Evolutionary conservation across 2,329 filamentous ascomycete genomes (phyloP).

Genomic region (Aspergillus flavus): DNA sequence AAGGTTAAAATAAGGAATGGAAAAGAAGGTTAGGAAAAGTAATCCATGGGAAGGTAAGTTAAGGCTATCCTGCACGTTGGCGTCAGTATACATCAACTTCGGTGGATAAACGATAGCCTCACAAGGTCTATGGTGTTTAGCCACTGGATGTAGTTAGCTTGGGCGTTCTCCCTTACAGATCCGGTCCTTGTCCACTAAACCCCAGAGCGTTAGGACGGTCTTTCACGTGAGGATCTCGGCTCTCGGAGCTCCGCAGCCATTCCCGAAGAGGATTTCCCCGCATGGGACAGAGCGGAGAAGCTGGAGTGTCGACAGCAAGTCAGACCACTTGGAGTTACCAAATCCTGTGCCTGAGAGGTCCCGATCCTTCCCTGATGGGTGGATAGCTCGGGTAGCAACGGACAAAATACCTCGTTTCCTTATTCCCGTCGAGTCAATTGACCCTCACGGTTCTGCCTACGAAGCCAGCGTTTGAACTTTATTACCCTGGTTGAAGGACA

Average conservation of each 20-base stretch:
- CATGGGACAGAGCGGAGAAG: constrained; percentile 19
- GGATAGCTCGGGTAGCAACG: constrained; percentile 4
- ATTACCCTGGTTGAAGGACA: not conserved
- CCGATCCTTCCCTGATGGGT: not conserved
- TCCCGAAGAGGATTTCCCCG: constrained; percentile 20
- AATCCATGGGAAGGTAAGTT: not conserved
- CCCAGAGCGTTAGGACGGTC: not conserved
- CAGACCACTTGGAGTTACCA: not conserved
- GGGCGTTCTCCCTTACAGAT: not conserved
- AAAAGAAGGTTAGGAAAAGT: not conserved
- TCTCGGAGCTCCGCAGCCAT: constrained; percentile 16
- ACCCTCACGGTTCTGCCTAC: constrained; percentile 1
- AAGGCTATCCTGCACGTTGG: not conserved
- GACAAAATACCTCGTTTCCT: constrained; percentile 3
- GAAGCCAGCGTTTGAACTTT: constrained; percentile 1
- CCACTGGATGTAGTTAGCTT: no score
- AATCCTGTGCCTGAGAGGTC: not conserved
- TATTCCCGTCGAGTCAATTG: not conserved
- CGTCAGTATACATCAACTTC: not conserved
- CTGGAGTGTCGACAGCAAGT: not conserved
- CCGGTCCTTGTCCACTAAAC: not conserved
- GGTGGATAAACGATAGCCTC: no score
- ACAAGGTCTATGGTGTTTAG: not conserved
- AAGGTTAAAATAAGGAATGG: not conserved
- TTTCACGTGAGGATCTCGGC: constrained; percentile 25